Evolutionary conservation across 2,329 filamentous ascomycete species (phyloP).

Genomic region (Apiospora malaysiana): DNA sequence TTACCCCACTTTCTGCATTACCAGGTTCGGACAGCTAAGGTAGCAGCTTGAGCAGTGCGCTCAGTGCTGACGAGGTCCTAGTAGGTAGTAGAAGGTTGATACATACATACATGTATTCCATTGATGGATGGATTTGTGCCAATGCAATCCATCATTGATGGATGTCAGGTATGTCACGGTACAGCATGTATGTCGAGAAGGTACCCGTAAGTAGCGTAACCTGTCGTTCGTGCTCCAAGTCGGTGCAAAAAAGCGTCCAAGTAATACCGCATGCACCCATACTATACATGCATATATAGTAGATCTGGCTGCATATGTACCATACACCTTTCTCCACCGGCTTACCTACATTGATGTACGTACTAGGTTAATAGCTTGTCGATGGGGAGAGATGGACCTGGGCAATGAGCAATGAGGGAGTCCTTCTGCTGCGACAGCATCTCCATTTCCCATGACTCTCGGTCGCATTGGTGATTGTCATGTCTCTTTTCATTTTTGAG

Average conservation of each 20-base stretch:
- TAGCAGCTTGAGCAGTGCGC: not conserved
- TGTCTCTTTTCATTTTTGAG: not conserved
- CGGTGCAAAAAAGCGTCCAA: not conserved
- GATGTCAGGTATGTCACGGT: too few species aligned
- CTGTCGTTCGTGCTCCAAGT: not conserved
- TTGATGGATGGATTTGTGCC: too few species aligned
- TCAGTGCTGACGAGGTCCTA: not conserved
- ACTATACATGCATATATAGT: not conserved
- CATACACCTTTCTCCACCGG: not conserved
- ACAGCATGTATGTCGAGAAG: not conserved
- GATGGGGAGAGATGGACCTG: not conserved
- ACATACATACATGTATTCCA: too few species aligned
- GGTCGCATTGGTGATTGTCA: not conserved
- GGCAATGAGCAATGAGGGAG: not conserved
- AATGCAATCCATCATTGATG: too few species aligned
- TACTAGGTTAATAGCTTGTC: too few species aligned
- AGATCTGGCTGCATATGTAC: slow-evolving; percentile 15
- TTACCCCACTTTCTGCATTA: slow-evolving; percentile 20
- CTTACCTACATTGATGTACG: not conserved
- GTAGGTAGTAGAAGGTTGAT: too few species aligned
- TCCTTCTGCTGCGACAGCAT: slow-evolving; percentile 8
- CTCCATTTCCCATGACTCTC: slow-evolving; percentile 4
- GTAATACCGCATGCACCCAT: slow-evolving; percentile 8
- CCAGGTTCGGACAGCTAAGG: slow-evolving; percentile 1
- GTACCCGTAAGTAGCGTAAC: slow-evolving; percentile 5